phyloP scores from a whole-genome alignment of 192 early-diverging fungal species.

The Gonapodya prolifera region DNA sequence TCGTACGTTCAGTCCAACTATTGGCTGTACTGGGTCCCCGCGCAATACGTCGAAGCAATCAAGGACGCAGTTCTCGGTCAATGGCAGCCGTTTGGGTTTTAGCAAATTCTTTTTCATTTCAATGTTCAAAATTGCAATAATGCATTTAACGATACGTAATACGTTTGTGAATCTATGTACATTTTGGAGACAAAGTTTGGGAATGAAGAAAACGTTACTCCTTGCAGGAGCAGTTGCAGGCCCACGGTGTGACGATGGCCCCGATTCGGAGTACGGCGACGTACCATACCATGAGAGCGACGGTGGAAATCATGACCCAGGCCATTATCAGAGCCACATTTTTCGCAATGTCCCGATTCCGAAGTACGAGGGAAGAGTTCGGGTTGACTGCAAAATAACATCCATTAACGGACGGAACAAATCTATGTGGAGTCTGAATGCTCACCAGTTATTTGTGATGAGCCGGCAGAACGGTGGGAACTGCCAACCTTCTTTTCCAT shows the following conservation, averaged over 20 bases:
- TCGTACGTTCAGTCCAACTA: not conserved
- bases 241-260: not conserved
- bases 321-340: not conserved
- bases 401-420: not conserved
- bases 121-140: not conserved
- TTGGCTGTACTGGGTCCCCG: slow-evolving; percentile 2
- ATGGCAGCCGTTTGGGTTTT: not conserved
- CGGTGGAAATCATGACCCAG: not conserved
- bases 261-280: not conserved
- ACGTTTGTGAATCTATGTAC: not conserved
- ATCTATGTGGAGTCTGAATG: not conserved
- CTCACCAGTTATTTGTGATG: not conserved
- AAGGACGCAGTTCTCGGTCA: not conserved
- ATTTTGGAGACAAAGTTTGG: not conserved
- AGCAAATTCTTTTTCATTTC: not conserved
- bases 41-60: not conserved
- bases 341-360: not conserved
- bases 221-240: not conserved
- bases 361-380: not conserved
- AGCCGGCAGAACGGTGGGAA: not conserved
- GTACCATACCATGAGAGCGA: not conserved
- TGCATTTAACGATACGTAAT: not conserved
- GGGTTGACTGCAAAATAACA: not conserved
- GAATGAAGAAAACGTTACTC: not conserved
- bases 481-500: not conserved